Percentiles rank a stretch among this genome's conserved stretches.
These are phyloP conservation scores for Ascochyta koolunga DNA, from an alignment of 2,329 filamentous ascomycete genomes.

Conservation along the genomic window DNA sequence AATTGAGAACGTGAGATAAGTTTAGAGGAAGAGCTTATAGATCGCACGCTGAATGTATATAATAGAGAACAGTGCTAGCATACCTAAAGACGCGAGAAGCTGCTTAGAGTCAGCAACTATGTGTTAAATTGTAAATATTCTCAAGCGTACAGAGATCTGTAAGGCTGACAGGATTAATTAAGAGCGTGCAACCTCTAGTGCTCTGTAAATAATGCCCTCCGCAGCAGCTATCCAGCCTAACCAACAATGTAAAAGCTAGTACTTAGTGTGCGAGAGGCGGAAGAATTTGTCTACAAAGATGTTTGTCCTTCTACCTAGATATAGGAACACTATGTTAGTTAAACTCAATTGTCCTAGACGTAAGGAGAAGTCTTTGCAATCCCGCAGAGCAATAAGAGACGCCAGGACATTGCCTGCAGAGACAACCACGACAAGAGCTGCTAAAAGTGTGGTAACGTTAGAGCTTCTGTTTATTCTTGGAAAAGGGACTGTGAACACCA, in stretches of 20 bases:
- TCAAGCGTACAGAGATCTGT: background rate
- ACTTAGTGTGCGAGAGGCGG: background rate
- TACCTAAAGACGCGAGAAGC: background rate
- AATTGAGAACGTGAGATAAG: background rate
- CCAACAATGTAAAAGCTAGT: conserved; percentile 11
- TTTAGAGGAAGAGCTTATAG: conserved; percentile 7
- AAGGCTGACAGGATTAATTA: background rate
- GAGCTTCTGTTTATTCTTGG: background rate
- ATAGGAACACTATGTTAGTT: background rate
- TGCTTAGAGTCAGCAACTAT: background rate
- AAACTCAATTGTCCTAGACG: background rate
- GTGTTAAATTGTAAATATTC: background rate
- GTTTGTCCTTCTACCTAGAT: background rate
- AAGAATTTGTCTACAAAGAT: background rate
- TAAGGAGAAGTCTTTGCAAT: background rate
- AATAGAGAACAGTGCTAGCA: conserved; percentile 1
- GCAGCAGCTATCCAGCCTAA: conserved; percentile 9
- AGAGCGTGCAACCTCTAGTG: background rate
- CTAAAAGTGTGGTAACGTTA: background rate
- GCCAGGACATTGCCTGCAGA: background rate
- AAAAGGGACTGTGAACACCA: background rate
- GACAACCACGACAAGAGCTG: background rate
- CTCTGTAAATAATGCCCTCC: conserved; percentile 8
- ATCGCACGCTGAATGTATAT: conserved; percentile 2
- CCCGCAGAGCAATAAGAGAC: background rate